Conservation (phyloP, 192 early-diverging fungal species). For the Coemansia sp. region DNA sequence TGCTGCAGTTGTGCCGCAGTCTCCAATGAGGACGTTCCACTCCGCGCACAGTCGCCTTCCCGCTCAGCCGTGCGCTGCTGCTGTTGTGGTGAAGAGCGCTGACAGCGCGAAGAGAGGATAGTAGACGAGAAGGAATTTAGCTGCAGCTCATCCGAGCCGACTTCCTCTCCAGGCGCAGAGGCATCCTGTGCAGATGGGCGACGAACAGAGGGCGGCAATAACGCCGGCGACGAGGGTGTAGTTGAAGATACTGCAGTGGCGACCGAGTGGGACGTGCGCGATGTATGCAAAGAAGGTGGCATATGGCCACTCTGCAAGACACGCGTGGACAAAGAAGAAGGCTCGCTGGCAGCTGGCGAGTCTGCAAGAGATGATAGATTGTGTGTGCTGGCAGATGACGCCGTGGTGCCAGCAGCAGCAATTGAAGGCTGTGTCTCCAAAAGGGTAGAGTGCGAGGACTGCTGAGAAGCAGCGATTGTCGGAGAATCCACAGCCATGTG, state of each 20-base stretch:
- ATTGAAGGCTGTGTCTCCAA: conserved; percentile 11
- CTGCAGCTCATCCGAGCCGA: conserved; percentile 21
- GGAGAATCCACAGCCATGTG: background rate
- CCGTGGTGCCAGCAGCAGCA: conserved; percentile 15
- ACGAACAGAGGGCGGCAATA: background rate
- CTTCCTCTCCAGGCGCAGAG: conserved; percentile 1
- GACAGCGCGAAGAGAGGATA: background rate
- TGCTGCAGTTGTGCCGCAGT: conserved; percentile 7
- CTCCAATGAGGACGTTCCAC: background rate
- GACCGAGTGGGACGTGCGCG: conserved; percentile 18
- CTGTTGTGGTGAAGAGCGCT: background rate
- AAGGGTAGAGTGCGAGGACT: background rate
- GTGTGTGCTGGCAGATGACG: conserved; percentile 8
- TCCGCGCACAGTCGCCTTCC: background rate
- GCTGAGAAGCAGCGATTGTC: background rate
- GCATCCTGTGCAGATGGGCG: conserved; percentile 8
- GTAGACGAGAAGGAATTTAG: conserved; percentile 7
- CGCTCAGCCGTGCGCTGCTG: background rate
- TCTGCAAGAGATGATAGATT: conserved; percentile 7
- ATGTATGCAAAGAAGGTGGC: conserved; percentile 26
- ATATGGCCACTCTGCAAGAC: conserved; percentile 30
- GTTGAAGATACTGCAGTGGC: conserved; percentile 10
- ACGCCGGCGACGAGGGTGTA: conserved; percentile 25
- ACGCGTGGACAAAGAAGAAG: conserved; percentile 20
- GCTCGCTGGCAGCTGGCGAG: conserved; percentile 16